Evolutionary conservation across 2,329 filamentous ascomycete genomes (phyloP).

Genomic region (Colletotrichum sidae): DNA sequence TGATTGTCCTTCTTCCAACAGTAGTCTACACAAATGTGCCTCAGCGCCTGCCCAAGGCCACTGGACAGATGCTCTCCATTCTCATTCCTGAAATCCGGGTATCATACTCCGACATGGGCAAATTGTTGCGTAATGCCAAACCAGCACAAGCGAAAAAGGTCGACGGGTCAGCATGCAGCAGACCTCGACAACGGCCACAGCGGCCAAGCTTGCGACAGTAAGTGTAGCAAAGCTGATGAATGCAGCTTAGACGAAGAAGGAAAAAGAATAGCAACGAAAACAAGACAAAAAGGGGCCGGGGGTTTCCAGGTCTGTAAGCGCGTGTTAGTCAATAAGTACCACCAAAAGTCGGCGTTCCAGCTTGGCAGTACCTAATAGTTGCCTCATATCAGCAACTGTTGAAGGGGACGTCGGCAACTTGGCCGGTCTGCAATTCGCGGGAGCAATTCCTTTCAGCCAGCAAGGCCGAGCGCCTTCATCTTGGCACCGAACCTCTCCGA

Average conservation of each 20-base stretch:
- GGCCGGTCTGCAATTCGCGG: no score
- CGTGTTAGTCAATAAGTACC: slow-evolving; percentile 28
- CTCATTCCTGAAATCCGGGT: not conserved
- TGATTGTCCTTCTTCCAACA: no score
- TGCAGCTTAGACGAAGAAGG: not conserved
- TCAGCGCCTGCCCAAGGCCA: no score
- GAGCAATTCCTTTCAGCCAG: slow-evolving; percentile 7
- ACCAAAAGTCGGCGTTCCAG: slow-evolving; percentile 9
- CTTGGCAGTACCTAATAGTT: slow-evolving; percentile 35
- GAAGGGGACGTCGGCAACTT: no score
- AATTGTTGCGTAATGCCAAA: slow-evolving; percentile 10
- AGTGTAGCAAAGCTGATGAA: not conserved
- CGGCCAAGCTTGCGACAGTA: no score
- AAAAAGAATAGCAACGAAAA: not conserved
- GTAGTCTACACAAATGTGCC: no score
- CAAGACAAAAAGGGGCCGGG: not conserved
- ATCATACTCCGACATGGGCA: slow-evolving; percentile 20
- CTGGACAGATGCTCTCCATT: not conserved
- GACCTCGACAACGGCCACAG: no score
- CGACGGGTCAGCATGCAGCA: no score
- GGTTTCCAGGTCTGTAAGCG: not conserved
- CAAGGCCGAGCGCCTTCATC: slow-evolving; percentile 23
- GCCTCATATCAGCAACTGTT: not conserved
- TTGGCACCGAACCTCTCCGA: slow-evolving; percentile 34
- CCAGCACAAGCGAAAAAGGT: not conserved